phyloP scores from a whole-genome alignment of 495 filamentous ascomycete species.

The Aspergillus sclerotiicarbonarius region DNA sequence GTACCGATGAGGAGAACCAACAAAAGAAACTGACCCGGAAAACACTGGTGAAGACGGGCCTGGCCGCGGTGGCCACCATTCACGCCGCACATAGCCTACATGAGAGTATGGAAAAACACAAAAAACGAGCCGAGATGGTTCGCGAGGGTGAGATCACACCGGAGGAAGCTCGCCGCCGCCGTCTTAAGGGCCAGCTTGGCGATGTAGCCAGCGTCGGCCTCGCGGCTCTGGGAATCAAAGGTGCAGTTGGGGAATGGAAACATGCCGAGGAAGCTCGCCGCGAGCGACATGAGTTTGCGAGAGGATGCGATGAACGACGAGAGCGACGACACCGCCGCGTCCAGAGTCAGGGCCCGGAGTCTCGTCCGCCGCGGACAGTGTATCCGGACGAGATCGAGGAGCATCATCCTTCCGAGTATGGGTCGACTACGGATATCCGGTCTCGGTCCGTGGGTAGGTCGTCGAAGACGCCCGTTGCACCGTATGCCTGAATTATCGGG shows the following conservation, averaged over 20 bases:
- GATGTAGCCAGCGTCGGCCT: slow-evolving; percentile 80
- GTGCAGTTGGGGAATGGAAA: slow-evolving; percentile 73
- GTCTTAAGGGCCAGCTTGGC: slow-evolving; percentile 69
- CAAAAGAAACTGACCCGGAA: slow-evolving; percentile 80
- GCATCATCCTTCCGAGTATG: slow-evolving; percentile 11
- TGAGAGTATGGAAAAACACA: slow-evolving; percentile 69
- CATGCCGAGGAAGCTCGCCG: slow-evolving; percentile 61
- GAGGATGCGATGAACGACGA: slow-evolving; percentile 33
- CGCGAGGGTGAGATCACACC: slow-evolving; percentile 69
- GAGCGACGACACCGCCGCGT: slow-evolving; percentile 7
- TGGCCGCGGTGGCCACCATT: slow-evolving; percentile 85
- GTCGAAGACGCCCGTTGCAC: slow-evolving; percentile 3
- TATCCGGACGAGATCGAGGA: slow-evolving; percentile 27
- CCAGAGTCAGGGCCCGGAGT: slow-evolving; percentile 7
- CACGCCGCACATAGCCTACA: slow-evolving; percentile 82
- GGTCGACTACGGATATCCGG: slow-evolving; percentile 1
- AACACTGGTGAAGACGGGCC: slow-evolving; percentile 75
- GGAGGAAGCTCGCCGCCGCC: slow-evolving; percentile 71
- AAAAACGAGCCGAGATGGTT: slow-evolving; percentile 66
- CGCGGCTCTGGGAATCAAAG: slow-evolving; percentile 82
- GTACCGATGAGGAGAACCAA: slow-evolving; percentile 72
- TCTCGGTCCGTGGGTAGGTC: slow-evolving; percentile 13
- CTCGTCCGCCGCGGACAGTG: slow-evolving; percentile 2
- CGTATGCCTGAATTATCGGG: neutral
- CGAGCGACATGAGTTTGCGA: slow-evolving; percentile 50